Evolutionary conservation across 1,139 yeast genomes (phyloP).

Genomic region (Pichia sp.): DNA sequence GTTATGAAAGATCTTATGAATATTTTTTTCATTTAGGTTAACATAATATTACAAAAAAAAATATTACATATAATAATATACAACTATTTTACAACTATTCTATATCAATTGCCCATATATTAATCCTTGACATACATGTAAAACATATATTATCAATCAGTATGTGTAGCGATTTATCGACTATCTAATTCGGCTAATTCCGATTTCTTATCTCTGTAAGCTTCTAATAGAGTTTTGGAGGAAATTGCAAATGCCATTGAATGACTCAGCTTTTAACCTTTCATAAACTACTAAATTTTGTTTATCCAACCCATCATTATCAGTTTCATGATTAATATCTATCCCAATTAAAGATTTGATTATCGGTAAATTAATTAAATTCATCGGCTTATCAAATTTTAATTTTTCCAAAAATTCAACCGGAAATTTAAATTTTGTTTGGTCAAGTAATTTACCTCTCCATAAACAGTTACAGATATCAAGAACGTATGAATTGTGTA

Average conservation of each 20-base stretch:
- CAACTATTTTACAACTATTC: too few relatives aligned
- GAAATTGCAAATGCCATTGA: constrained; percentile 1
- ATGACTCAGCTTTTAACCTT: background rate
- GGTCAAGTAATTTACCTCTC: constrained; percentile 45
- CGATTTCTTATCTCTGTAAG: background rate
- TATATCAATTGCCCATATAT: too few relatives aligned
- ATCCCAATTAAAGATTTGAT: background rate
- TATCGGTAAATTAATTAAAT: constrained; percentile 50
- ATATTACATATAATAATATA: too few relatives aligned
- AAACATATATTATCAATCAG: too few relatives aligned
- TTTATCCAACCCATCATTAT: too few relatives aligned
- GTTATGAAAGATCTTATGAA: too few relatives aligned
- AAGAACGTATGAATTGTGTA: constrained; percentile 50
- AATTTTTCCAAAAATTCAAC: constrained; percentile 34
- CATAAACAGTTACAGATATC: constrained; percentile 58
- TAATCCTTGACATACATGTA: too few relatives aligned
- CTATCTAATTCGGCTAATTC: background rate
- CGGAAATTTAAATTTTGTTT: constrained; percentile 27
- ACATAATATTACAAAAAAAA: too few relatives aligned
- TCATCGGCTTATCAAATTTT: constrained; percentile 37
- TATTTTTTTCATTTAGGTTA: too few relatives aligned
- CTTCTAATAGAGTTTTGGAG: constrained; percentile 4
- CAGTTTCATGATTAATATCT: too few relatives aligned
- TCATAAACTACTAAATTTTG: background rate
- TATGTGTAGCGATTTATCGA: too few relatives aligned